Percentiles rank a stretch among this genome's conserved stretches.
These are phyloP conservation scores for Aspergillus texensis DNA, from an alignment of 2,329 filamentous ascomycete species.

Conservation along the genomic window DNA sequence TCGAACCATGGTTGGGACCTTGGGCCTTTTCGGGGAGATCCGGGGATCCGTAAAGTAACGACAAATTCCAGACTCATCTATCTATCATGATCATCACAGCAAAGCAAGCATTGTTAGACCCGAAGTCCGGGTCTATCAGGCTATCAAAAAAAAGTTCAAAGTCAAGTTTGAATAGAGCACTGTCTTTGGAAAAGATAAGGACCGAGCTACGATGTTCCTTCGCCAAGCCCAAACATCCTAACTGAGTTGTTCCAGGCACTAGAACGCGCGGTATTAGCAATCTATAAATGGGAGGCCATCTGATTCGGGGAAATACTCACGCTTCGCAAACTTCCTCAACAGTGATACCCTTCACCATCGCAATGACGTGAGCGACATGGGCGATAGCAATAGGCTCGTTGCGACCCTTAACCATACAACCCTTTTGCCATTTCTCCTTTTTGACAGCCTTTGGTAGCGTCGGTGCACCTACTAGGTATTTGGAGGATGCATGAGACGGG, in stretches of 20 bases:
- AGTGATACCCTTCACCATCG: constrained; percentile 76
- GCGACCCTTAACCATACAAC: constrained; percentile 87
- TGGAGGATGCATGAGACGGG: constrained; percentile 81
- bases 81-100: constrained; percentile 1
- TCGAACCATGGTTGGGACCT: not conserved
- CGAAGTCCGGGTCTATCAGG: not conserved
- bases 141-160: constrained; percentile 1
- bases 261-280: constrained; percentile 25
- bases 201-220: constrained; percentile 28
- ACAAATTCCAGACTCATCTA: constrained; percentile 4
- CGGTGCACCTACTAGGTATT: constrained; percentile 69
- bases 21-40: not conserved
- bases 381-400: constrained; percentile 91
- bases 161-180: not conserved
- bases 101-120: not conserved
- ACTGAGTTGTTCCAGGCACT: constrained; percentile 79
- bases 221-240: constrained; percentile 74
- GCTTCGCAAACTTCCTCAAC: constrained; percentile 85
- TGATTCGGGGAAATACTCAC: constrained; percentile 44
- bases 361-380: constrained; percentile 84
- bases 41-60: constrained; percentile 1
- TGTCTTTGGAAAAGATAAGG: not conserved
- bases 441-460: constrained; percentile 81
- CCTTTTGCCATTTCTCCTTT: constrained; percentile 91
- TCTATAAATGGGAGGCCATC: not conserved